phyloP scores from a whole-genome alignment of 768 basidiomycete species.

The Tulasnella sp. region DNA sequence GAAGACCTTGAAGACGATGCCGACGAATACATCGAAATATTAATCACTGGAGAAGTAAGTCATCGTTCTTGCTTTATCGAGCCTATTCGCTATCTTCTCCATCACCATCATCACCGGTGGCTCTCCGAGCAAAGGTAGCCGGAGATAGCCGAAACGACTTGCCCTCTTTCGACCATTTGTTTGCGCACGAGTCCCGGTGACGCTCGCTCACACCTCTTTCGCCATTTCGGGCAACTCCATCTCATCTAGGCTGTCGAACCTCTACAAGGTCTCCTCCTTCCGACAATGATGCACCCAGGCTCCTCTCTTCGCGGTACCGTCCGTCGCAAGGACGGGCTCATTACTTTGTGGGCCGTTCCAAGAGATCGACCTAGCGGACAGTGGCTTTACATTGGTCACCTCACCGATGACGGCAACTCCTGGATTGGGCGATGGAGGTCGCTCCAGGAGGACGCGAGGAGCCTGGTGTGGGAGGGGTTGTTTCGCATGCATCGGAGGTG shows the following conservation, averaged over 20 bases:
- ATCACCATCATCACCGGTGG: not conserved
- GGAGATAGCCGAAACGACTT: constrained; percentile 1
- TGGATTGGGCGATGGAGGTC: constrained; percentile 7
- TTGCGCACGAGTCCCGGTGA: not conserved
- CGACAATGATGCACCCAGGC: not conserved
- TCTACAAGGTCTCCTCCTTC: not conserved
- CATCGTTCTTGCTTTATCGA: not conserved
- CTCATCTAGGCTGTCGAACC: constrained; percentile 10
- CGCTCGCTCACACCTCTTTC: not conserved
- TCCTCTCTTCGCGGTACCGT: constrained; percentile 1
- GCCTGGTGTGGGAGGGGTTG: constrained; percentile 8
- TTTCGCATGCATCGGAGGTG: constrained; percentile 8
- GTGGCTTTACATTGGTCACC: constrained; percentile 10
- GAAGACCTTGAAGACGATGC: constrained; percentile 39
- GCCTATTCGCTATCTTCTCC: not conserved
- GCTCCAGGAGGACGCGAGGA: constrained; percentile 2
- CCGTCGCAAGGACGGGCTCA: constrained; percentile 2
- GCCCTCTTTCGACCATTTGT: not conserved
- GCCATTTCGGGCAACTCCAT: not conserved
- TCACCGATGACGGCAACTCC: not conserved
- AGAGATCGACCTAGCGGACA: not conserved
- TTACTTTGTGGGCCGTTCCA: not conserved
- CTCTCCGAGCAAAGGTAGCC: not conserved
- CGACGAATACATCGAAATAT: constrained; percentile 37
- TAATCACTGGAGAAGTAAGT: constrained; percentile 48